Conservation (phyloP, 345 rosid genomes). For the Murraya koenigii region DNA sequence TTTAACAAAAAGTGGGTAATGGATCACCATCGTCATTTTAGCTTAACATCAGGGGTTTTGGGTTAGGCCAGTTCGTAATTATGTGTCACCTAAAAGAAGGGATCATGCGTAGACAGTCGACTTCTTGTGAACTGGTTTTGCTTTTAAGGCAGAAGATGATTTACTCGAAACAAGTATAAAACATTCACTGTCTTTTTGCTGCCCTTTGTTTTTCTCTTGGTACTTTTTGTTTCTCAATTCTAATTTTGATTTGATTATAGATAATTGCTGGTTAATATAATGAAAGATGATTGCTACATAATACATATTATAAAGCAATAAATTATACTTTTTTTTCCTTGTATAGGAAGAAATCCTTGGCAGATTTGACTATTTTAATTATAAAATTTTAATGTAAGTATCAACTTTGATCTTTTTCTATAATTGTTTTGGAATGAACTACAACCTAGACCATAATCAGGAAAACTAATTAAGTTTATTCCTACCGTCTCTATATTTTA, state of each 20-base stretch:
- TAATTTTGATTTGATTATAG: not conserved
- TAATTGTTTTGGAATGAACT: not conserved
- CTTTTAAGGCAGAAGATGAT: not conserved
- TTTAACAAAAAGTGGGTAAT: not conserved
- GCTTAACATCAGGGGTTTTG: not conserved
- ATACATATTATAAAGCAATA: not conserved
- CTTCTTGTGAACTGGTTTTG: constrained; percentile 18
- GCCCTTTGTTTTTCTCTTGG: not conserved
- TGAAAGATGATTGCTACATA: not conserved
- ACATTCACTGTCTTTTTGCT: not conserved
- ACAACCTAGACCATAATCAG: too few species aligned
- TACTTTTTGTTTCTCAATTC: not conserved
- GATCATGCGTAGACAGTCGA: not conserved
- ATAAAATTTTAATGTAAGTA: not conserved
- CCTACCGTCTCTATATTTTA: not conserved
- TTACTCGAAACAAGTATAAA: not conserved
- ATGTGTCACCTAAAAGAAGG: constrained; percentile 8
- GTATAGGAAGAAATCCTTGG: not conserved
- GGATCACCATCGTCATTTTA: not conserved
- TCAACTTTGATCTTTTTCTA: not conserved
- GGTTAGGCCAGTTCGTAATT: constrained; percentile 1
- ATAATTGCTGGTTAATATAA: not conserved
- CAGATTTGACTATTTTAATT: not conserved
- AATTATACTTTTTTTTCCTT: not conserved
- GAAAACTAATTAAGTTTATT: not conserved